phyloP scores from a whole-genome alignment of 495 filamentous ascomycete species.

The Penicillium cataractarum region DNA sequence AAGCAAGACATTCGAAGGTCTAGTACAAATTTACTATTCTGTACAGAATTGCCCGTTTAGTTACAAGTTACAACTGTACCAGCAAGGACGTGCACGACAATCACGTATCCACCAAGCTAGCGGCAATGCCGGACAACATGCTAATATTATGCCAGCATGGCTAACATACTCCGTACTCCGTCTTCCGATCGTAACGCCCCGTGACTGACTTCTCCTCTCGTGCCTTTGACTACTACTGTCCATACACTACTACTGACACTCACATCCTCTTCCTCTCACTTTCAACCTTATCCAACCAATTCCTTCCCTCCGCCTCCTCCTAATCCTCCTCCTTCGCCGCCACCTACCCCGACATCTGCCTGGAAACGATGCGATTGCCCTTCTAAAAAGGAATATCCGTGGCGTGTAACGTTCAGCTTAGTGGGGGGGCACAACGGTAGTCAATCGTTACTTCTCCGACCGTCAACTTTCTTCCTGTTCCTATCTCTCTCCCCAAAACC shows the following conservation, averaged over 20 bases:
- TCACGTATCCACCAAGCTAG: conserved; percentile 19
- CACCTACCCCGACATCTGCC: not conserved
- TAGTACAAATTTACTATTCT: too few relatives aligned
- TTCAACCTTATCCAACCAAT: not conserved
- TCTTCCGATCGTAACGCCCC: conserved; percentile 7
- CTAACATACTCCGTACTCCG: not conserved
- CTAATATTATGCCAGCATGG: conserved; percentile 2
- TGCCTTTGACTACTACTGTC: conserved; percentile 9
- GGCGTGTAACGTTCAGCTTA: conserved; percentile 9
- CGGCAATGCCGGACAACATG: conserved; percentile 20
- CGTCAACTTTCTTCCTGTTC: not conserved
- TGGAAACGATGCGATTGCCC: conserved; percentile 20
- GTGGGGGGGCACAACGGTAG: conserved; percentile 23
- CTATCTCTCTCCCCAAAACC: not conserved
- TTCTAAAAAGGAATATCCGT: conserved; percentile 12
- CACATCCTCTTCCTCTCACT: conserved; percentile 3
- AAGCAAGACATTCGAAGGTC: not conserved
- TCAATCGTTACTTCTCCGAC: conserved; percentile 9
- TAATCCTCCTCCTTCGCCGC: not conserved
- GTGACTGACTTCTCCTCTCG: conserved; percentile 18
- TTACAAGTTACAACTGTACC: conserved; percentile 1
- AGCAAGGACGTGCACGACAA: conserved; percentile 19
- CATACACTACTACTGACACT: not conserved
- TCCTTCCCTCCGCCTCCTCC: conserved; percentile 1
- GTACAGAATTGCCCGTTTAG: too few relatives aligned